A percentile compares a stretch with the other conserved stretches of the same genome.
Conservation (phyloP, 116 monocot genomes). For the Phalaenopsis hybrid region DNA sequence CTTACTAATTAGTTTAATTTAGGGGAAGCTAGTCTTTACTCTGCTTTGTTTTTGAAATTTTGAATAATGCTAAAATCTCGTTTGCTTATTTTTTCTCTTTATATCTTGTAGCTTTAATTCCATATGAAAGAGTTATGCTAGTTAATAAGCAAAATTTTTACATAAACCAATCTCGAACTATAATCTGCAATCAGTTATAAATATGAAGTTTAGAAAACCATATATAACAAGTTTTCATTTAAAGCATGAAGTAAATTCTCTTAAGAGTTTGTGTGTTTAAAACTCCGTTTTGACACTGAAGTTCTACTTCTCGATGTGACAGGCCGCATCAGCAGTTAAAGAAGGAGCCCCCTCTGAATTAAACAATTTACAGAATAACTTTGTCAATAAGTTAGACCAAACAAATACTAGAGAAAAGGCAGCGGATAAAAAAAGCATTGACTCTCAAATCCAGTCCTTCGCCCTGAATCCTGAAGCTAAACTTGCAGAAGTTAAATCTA, state of each 20-base stretch:
- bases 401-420: too few relatives aligned
- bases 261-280: background rate
- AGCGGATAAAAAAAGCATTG: too few relatives aligned
- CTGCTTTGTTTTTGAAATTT: background rate
- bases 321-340: slow-evolving; percentile 15
- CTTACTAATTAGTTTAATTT: background rate
- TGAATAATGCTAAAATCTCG: background rate
- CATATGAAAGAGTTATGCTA: too few relatives aligned
- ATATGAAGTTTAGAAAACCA: too few relatives aligned
- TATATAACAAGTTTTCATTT: too few relatives aligned
- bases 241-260: too few relatives aligned
- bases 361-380: background rate
- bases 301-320: background rate
- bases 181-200: too few relatives aligned
- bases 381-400: too few relatives aligned
- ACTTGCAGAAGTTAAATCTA: slow-evolving; percentile 14
- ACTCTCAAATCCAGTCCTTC: too few relatives aligned
- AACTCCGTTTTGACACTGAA: background rate
- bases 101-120: too few relatives aligned
- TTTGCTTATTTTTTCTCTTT: too few relatives aligned
- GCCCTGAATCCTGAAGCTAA: background rate
- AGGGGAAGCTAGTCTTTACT: background rate
- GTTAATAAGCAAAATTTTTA: background rate
- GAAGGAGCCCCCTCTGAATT: slow-evolving; percentile 13
- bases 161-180: too few relatives aligned